Evolutionary conservation across 1,284 basidiomycete species (phyloP), one percentile per base, ranked within the genome.

Genomic region (Cryptococcus sp.): DNA sequence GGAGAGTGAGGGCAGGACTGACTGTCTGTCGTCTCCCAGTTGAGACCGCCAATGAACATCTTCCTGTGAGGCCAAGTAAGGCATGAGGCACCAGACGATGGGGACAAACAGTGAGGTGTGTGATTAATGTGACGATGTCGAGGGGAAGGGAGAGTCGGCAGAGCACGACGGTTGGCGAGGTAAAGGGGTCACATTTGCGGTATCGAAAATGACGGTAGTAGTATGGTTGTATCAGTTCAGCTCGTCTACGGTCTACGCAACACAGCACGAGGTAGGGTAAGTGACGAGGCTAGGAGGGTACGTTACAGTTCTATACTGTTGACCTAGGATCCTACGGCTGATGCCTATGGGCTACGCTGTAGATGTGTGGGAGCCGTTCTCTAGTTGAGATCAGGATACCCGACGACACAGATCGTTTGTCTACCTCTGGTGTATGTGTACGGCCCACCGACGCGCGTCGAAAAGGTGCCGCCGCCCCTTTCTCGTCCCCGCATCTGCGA

Each of bases 1-100:
- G 28, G 35, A 16, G n/a, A n/a, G n/a, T 23, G 12, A 20, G 46
- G 51, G 49, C 46, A n/a, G 24, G 20, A 74, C 79, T 69, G 57
- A 83, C 92, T 91, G 80, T 96, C 93, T 70, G 89, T 92, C 64
- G 92, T 96, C 77, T 96, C 92, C 92, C 93, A 96, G 80, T 95
- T 94, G 57, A 96, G 81, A 63, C 93, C 92, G 64, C 92, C 92
- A 70, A 96, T 89, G 76, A 96, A 96, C 91, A 94, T 96, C 82
- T 97, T 97, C 78, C 93, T 95, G 83, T 77, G 77, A 61, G 53
- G 55, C 70, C 33, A 45, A 20, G 36, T 9, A 9, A 36, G 24
- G 36, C 28, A 38, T 11, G 21, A 44, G 35, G 21, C 23, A 38
- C 38, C 16, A 28, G 38, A 20, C 7, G 43, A 40, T 16, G 43